Conservation (phyloP, 2,329 filamentous ascomycete genomes). For the Anisogramma anomala region DNA sequence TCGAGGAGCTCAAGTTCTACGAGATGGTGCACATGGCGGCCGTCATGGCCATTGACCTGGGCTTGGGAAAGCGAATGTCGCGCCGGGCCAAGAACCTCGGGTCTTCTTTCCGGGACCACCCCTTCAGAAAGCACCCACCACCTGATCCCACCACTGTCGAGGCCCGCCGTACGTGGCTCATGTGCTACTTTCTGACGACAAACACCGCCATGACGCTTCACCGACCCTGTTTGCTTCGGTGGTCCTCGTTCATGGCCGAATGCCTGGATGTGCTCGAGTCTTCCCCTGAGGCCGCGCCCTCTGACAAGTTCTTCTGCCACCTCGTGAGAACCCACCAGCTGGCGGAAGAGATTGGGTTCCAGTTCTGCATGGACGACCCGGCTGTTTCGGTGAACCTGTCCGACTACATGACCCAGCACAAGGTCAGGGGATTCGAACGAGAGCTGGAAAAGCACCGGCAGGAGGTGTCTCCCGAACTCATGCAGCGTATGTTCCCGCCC, state of each 20-base stretch:
- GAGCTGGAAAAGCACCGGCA: constrained; percentile 49
- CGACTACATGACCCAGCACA: constrained; percentile 53
- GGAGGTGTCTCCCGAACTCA: constrained; percentile 39
- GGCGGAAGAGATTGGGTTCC: constrained; percentile 55
- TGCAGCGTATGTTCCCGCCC: constrained; percentile 38
- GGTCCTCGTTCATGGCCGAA: constrained; percentile 50
- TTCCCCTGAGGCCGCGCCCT: constrained; percentile 42
- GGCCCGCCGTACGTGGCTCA: constrained; percentile 45
- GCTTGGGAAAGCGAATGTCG: constrained; percentile 43
- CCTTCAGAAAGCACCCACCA: constrained; percentile 29
- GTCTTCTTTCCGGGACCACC: constrained; percentile 31
- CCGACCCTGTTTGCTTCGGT: constrained; percentile 47
- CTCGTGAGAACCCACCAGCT: constrained; percentile 49
- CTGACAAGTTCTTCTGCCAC: constrained; percentile 47
- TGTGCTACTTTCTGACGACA: constrained; percentile 46
- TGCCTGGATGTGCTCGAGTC: constrained; percentile 44
- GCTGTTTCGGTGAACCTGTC: constrained; percentile 41
- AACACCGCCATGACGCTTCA: constrained; percentile 52
- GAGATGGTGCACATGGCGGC: constrained; percentile 72
- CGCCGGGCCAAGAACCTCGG: constrained; percentile 25
- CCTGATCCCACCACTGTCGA: constrained; percentile 44
- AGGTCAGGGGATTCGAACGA: constrained; percentile 52
- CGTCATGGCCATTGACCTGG: constrained; percentile 74
- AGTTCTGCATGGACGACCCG: constrained; percentile 57
- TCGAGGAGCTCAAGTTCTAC: constrained; percentile 83